Evolutionary conservation across 768 basidiomycete genomes (phyloP).

Genomic region (Suillus subaureus): DNA sequence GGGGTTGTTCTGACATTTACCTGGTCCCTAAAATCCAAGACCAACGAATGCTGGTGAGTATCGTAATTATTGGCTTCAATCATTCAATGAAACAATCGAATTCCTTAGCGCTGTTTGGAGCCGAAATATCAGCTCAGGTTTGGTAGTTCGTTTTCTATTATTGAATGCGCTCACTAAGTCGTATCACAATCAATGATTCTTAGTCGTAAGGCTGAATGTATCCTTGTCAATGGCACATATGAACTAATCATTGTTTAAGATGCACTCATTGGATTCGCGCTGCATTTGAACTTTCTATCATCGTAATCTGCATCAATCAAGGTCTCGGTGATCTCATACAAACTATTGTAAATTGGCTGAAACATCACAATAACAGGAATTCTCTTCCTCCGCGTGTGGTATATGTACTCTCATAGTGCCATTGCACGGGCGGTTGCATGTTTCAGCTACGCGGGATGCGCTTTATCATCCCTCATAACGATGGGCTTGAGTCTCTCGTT

Average conservation of each 20-base stretch:
- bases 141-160: neutral
- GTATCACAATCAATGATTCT: neutral
- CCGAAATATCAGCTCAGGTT: constrained; percentile 5
- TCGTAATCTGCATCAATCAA: constrained; percentile 14
- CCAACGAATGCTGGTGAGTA: constrained; percentile 7
- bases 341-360: neutral
- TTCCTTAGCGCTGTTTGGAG: constrained; percentile 8
- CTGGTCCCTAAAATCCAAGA: neutral
- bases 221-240: neutral
- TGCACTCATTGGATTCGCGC: constrained; percentile 9
- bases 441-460: constrained; percentile 10
- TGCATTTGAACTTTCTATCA: constrained; percentile 8
- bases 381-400: constrained; percentile 16
- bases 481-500: neutral
- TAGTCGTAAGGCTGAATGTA: constrained; percentile 1
- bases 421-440: constrained; percentile 3
- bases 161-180: neutral
- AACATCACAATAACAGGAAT: constrained; percentile 3
- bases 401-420: constrained; percentile 12
- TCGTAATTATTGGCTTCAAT: neutral
- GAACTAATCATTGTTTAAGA: constrained; percentile 3
- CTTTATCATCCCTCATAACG: neutral
- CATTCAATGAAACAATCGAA: neutral
- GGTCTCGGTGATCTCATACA: neutral
- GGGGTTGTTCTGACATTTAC: neutral